Conservation (phyloP, 805 yeast species). For the Kluyveromyces nonfermentans region DNA sequence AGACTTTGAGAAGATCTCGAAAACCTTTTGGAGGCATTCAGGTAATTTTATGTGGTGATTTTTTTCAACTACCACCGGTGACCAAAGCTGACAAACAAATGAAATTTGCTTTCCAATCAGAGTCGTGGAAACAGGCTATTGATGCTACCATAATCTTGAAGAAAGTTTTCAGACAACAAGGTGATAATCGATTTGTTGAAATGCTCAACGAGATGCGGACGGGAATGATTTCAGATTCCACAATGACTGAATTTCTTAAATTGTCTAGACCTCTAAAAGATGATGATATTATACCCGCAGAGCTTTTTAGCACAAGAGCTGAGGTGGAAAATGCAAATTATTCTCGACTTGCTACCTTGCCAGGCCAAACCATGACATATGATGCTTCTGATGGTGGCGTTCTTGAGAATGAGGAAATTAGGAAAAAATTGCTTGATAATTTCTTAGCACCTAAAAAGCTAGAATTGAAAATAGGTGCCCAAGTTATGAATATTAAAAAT, state of each 20-base stretch:
- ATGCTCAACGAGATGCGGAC: conserved; percentile 70
- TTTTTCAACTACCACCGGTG: conserved; percentile 70
- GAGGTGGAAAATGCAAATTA: conserved; percentile 66
- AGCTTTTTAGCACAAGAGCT: conserved; percentile 58
- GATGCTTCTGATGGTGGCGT: conserved; percentile 49
- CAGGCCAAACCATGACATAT: conserved; percentile 36
- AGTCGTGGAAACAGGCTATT: conserved; percentile 52
- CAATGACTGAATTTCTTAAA: conserved; percentile 40
- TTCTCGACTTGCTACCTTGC: conserved; percentile 37
- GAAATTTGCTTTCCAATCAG: conserved; percentile 56
- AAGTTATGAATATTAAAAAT: conserved; percentile 76
- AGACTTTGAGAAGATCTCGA: conserved; percentile 35
- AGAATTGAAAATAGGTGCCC: conserved; percentile 59
- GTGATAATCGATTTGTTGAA: conserved; percentile 56
- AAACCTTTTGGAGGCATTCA: conserved; percentile 78
- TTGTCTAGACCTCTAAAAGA: conserved; percentile 44
- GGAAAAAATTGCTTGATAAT: conserved; percentile 40
- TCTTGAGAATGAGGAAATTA: conserved; percentile 32
- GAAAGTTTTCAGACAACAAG: conserved; percentile 68
- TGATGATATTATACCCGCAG: conserved; percentile 64
- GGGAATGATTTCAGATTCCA: conserved; percentile 44
- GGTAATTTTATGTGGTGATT: conserved; percentile 68
- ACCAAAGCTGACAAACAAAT: conserved; percentile 24
- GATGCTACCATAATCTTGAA: conserved; percentile 47
- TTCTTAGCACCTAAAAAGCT: conserved; percentile 54